These are phyloP conservation scores for Lepidium aucheri DNA, from an alignment of 345 rosid genomes.

Conservation along the genomic window DNA sequence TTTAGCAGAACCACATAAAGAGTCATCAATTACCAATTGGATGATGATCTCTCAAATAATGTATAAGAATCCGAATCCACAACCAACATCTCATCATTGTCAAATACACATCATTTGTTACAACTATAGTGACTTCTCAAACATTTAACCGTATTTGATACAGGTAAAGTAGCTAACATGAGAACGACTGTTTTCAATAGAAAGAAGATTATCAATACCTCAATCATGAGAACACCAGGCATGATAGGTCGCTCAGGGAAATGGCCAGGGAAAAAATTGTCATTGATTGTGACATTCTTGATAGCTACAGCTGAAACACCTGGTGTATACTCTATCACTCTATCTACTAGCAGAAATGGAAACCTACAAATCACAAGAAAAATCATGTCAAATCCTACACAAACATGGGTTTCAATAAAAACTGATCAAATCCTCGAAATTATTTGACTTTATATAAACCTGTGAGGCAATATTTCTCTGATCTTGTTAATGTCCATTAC, in stretches of 20 bases:
- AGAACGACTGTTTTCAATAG: neutral
- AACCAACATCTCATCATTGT: conserved; percentile 22
- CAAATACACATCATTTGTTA: conserved; percentile 58
- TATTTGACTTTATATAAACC: conserved; percentile 30
- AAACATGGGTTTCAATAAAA: conserved; percentile 43
- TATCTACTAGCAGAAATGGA: conserved; percentile 88
- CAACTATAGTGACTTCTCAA: conserved; percentile 45
- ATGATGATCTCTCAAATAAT: neutral
- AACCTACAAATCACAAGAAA: conserved; percentile 36
- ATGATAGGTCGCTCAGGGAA: conserved; percentile 93
- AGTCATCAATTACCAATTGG: too few species aligned
- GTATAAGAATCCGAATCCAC: neutral
- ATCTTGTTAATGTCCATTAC: conserved; percentile 89
- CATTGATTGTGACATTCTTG: conserved; percentile 90
- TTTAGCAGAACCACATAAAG: too few species aligned
- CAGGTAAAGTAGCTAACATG: neutral
- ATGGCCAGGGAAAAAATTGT: conserved; percentile 94
- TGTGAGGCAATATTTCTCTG: conserved; percentile 82
- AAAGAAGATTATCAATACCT: conserved; percentile 32
- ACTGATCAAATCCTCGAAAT: conserved; percentile 24
- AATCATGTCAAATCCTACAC: neutral
- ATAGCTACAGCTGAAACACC: conserved; percentile 90
- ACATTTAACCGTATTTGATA: neutral
- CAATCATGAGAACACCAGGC: conserved; percentile 98
- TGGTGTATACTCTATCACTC: conserved; percentile 79